Evolutionary conservation across 306 rosid genomes (phyloP).

Genomic region (Bauhinia variegata): DNA sequence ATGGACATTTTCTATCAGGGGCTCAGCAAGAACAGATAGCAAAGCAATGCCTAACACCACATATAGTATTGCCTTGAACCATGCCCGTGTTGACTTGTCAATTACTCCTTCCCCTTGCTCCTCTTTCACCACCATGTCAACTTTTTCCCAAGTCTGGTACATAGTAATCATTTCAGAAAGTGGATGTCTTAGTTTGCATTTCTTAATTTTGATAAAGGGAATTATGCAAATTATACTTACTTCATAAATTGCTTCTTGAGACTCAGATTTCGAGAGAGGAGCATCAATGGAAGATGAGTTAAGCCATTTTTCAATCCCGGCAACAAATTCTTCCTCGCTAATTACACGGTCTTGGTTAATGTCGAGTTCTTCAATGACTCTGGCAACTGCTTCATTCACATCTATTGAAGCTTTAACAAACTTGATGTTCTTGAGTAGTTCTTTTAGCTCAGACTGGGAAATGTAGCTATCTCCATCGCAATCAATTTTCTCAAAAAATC

Average conservation of each 20-base stretch:
- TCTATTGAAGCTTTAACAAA: slow-evolving; percentile 36
- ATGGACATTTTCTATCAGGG: slow-evolving; percentile 59
- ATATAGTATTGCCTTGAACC: slow-evolving; percentile 43
- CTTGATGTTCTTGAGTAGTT: slow-evolving; percentile 38
- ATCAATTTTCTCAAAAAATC: slow-evolving; percentile 43
- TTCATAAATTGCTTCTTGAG: slow-evolving; percentile 23
- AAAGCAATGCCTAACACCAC: slow-evolving; percentile 47
- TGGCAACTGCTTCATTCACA: slow-evolving; percentile 41
- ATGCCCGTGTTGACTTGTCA: slow-evolving; percentile 36
- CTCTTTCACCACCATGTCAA: slow-evolving; percentile 39
- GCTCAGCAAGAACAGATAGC: slow-evolving; percentile 63
- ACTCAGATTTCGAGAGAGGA: slow-evolving; percentile 23
- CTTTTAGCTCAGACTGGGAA: slow-evolving; percentile 40
- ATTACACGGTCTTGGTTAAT: slow-evolving; percentile 31
- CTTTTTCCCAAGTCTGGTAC: slow-evolving; percentile 41
- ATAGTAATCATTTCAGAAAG: not conserved
- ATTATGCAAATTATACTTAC: slow-evolving; percentile 20
- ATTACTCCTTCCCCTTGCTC: slow-evolving; percentile 25
- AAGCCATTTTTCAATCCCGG: slow-evolving; percentile 39
- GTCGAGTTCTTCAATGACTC: slow-evolving; percentile 47
- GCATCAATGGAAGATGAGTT: slow-evolving; percentile 18
- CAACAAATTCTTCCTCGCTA: slow-evolving; percentile 41
- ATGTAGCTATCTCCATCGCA: slow-evolving; percentile 36
- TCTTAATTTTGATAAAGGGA: slow-evolving; percentile 31
- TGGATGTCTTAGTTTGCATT: slow-evolving; percentile 22